Evolutionary conservation across 768 basidiomycete genomes (phyloP).

Genomic region (Cantharellus anzutake): DNA sequence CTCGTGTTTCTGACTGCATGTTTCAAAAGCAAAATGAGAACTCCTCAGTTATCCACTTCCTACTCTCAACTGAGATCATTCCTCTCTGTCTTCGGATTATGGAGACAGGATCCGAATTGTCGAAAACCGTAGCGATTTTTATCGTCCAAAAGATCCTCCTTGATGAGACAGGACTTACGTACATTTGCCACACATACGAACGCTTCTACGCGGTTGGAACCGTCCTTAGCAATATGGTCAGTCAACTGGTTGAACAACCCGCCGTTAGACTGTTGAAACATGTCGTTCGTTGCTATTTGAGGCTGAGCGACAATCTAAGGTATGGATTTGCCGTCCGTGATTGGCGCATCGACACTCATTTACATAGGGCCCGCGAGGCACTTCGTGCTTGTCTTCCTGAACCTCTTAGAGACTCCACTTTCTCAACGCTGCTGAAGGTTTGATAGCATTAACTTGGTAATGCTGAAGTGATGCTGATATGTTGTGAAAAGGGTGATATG

Average conservation of each 20-base stretch:
- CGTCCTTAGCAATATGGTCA: constrained; percentile 97
- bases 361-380: constrained; percentile 75
- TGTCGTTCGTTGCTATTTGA: constrained; percentile 90
- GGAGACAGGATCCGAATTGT: constrained; percentile 97
- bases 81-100: constrained; percentile 98
- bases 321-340: constrained; percentile 19
- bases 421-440: constrained; percentile 78
- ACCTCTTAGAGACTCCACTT: constrained; percentile 85
- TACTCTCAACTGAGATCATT: constrained; percentile 97
- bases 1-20: neutral
- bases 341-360: neutral
- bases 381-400: constrained; percentile 90
- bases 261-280: constrained; percentile 93
- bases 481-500: constrained; percentile 61
- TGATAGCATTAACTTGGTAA: constrained; percentile 7
- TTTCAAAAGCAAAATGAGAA: constrained; percentile 87
- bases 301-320: constrained; percentile 92
- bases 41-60: constrained; percentile 95
- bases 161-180: constrained; percentile 93
- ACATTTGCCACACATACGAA: constrained; percentile 99
- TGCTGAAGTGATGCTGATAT: neutral
- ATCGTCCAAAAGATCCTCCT: constrained; percentile 95
- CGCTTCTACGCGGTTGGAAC: constrained; percentile 98
- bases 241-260: constrained; percentile 92
- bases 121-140: constrained; percentile 98